Conservation (phyloP, 805 yeast species). For the Wickerhamiella kurtzmanii region DNA sequence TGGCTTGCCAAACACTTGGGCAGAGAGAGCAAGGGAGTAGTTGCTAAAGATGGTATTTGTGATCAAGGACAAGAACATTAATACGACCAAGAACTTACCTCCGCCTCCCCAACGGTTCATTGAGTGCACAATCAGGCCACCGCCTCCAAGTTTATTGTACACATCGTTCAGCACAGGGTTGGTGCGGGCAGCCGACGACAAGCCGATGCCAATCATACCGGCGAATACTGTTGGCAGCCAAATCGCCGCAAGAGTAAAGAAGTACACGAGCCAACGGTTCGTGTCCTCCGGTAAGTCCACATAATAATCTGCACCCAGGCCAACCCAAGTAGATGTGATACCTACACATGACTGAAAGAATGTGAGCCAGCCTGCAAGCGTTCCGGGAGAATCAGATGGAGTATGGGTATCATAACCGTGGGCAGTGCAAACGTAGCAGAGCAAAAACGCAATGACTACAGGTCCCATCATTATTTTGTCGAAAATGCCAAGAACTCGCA, state of each 20-base stretch:
- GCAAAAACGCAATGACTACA: constrained; percentile 49
- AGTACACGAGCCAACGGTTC: constrained; percentile 39
- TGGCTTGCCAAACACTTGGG: constrained; percentile 39
- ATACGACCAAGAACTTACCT: constrained; percentile 60
- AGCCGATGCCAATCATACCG: constrained; percentile 56
- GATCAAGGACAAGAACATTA: constrained; percentile 59
- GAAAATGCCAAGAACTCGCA: constrained; percentile 51
- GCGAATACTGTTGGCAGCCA: constrained; percentile 63
- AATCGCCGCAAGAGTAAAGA: constrained; percentile 52
- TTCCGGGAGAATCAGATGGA: constrained; percentile 29
- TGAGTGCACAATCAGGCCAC: constrained; percentile 56
- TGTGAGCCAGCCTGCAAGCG: constrained; percentile 53
- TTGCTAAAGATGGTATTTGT: constrained; percentile 73
- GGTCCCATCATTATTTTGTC: constrained; percentile 60
- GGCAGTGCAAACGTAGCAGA: constrained; percentile 45
- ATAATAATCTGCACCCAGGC: constrained; percentile 74
- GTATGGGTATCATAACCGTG: constrained; percentile 22
- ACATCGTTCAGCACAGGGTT: constrained; percentile 35
- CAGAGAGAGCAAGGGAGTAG: constrained; percentile 68
- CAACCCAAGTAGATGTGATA: constrained; percentile 81
- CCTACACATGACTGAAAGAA: constrained; percentile 64
- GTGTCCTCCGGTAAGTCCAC: constrained; percentile 65
- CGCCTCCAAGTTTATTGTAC: constrained; percentile 51
- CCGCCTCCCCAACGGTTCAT: constrained; percentile 61
- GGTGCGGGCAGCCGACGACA: constrained; percentile 49